These are phyloP conservation scores for Podospora pseudocomata DNA, from an alignment of 495 filamentous ascomycete species.

Conservation along the genomic window DNA sequence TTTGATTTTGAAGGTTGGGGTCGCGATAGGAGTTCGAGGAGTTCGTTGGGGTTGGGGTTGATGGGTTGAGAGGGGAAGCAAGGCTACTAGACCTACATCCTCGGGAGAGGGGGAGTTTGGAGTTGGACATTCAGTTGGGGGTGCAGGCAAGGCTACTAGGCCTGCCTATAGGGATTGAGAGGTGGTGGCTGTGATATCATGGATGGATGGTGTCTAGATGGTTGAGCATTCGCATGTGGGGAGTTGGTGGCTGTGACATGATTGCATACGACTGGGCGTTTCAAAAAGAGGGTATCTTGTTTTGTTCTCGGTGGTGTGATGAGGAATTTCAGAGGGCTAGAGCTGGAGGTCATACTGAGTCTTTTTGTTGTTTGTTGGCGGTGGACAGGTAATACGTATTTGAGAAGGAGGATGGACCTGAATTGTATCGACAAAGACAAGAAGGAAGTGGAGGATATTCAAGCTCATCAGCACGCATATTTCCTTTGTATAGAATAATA, in stretches of 20 bases:
- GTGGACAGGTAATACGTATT: background rate
- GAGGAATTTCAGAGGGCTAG: background rate
- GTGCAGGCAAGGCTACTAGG: too few species aligned
- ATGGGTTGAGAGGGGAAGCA: background rate
- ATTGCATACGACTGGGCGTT: background rate
- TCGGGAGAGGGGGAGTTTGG: too few species aligned
- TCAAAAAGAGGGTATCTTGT: background rate
- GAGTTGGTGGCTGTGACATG: background rate
- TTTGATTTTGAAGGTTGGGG: conserved; percentile 30
- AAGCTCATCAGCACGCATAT: background rate
- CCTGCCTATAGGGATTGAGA: background rate
- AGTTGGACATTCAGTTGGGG: too few species aligned
- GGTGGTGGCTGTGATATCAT: background rate
- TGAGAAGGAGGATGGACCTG: background rate
- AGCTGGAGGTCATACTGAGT: background rate
- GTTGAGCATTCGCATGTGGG: background rate
- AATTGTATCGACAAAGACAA: background rate
- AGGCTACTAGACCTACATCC: too few species aligned
- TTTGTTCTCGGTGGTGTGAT: background rate
- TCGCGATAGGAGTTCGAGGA: conserved; percentile 15
- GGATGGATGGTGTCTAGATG: background rate
- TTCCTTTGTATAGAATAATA: background rate
- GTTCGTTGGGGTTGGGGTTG: conserved; percentile 17
- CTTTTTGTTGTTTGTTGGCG: background rate
- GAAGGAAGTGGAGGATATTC: background rate